Conservation (phyloP, 1,284 basidiomycete species). For the Papiliotrema flavescens region DNA sequence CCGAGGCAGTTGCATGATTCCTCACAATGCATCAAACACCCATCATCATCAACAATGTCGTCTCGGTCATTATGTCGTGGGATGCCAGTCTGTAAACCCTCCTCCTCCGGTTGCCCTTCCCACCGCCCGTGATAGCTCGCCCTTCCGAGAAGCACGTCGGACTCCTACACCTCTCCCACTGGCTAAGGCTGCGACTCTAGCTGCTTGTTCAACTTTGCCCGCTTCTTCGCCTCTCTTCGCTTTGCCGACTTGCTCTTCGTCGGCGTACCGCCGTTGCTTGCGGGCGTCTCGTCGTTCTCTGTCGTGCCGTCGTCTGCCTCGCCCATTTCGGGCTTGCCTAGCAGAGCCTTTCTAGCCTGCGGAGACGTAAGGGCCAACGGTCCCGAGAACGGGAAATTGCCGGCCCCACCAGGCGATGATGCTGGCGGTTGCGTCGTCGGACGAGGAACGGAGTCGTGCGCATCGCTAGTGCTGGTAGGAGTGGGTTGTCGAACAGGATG, state of each 20-base stretch:
- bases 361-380: slow-evolving; percentile 16
- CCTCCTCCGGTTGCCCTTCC: no score
- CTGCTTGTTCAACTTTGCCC: slow-evolving; percentile 15
- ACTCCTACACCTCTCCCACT: no score
- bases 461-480: not conserved
- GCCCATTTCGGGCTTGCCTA: not conserved
- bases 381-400: slow-evolving; percentile 21
- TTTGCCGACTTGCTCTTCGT: slow-evolving; percentile 17
- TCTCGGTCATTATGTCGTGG: no score
- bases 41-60: no score
- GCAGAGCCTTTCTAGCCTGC: slow-evolving; percentile 7
- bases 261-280: not conserved
- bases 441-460: not conserved
- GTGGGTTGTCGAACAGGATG: not conserved
- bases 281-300: not conserved
- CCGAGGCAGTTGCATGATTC: no score
- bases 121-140: no score
- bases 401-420: slow-evolving; percentile 18
- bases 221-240: slow-evolving; percentile 22
- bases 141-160: no score
- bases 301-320: slow-evolving; percentile 3
- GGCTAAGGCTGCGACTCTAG: no score
- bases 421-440: slow-evolving; percentile 1
- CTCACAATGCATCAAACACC: no score
- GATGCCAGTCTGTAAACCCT: no score